phyloP scores from a whole-genome alignment of 2,329 filamentous ascomycete species.

The Alternaria panax region DNA sequence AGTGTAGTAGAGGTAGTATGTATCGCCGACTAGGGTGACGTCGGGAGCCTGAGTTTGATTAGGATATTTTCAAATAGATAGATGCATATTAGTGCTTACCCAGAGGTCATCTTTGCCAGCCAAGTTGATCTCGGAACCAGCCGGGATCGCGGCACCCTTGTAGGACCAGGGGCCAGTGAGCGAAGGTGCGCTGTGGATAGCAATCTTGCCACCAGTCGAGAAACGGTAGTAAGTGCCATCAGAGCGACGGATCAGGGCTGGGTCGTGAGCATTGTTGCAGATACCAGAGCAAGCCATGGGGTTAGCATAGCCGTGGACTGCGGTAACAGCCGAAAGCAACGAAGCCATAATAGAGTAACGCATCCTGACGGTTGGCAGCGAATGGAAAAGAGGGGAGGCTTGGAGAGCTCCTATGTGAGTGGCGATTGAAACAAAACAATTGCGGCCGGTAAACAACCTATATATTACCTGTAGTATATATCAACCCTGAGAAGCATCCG shows the following conservation, averaged over 20 bases:
- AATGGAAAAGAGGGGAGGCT: not conserved
- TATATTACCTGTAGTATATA: conserved; percentile 4
- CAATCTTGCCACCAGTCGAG: conserved; percentile 60
- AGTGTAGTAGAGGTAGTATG: conserved; percentile 72
- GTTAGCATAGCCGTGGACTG: conserved; percentile 48
- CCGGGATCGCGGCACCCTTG: conserved; percentile 56
- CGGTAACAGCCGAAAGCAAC: conserved; percentile 24
- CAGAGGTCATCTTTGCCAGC: conserved; percentile 59
- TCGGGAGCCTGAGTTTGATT: conserved; percentile 65
- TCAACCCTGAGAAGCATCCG: not conserved
- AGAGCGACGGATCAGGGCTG: conserved; percentile 56
- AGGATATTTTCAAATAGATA: not conserved
- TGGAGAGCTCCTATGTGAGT: not conserved
- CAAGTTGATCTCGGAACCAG: conserved; percentile 56
- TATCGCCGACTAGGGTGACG: conserved; percentile 62
- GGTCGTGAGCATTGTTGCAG: conserved; percentile 59
- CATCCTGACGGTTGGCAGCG: conserved; percentile 17
- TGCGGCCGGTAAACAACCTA: not conserved
- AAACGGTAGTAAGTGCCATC: conserved; percentile 63
- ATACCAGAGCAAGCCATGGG: conserved; percentile 52
- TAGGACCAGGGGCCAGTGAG: conserved; percentile 61
- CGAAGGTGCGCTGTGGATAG: conserved; percentile 57
- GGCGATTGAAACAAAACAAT: not conserved
- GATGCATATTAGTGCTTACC: conserved; percentile 43
- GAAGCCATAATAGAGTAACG: conserved; percentile 27